These are phyloP conservation scores for Ensete ventricosum DNA, from an alignment of 176 grass and related monocot species.

Conservation along the genomic window DNA sequence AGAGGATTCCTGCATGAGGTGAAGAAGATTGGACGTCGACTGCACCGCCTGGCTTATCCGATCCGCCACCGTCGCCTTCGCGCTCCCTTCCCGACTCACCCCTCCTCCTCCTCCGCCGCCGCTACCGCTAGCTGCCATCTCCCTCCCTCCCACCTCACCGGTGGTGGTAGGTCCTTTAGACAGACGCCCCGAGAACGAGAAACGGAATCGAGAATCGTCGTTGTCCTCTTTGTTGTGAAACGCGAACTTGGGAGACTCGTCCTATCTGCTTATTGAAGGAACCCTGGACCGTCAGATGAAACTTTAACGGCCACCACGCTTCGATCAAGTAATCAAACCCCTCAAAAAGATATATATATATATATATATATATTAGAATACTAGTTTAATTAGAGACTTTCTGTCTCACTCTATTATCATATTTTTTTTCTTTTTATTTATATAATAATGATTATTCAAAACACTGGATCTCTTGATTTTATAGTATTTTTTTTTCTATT, in stretches of 20 bases:
- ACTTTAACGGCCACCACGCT: background rate
- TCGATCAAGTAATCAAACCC: background rate
- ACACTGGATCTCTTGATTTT: no score
- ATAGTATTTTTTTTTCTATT: no score
- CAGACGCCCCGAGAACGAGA: background rate
- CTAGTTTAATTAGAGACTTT: no score
- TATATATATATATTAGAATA: no score
- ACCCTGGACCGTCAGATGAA: background rate
- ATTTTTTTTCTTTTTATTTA: no score
- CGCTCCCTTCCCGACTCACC: constrained; percentile 22
- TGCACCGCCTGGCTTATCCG: constrained; percentile 78
- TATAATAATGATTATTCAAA: no score
- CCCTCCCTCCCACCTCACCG: background rate
- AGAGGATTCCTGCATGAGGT: constrained; percentile 81
- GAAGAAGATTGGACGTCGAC: constrained; percentile 89
- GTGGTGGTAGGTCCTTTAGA: background rate
- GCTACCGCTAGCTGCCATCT: constrained; percentile 35
- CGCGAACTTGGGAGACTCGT: no score
- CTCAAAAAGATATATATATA: no score
- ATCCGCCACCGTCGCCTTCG: constrained; percentile 47
- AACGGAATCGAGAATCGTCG: no score
- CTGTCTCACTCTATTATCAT: no score
- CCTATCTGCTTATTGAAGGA: no score
- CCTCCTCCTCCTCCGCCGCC: background rate
- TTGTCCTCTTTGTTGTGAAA: no score